Evolutionary conservation across 345 rosid species (phyloP), one percentile per base, ranked within the genome.

Genomic region (Nephelium lappaceum): DNA sequence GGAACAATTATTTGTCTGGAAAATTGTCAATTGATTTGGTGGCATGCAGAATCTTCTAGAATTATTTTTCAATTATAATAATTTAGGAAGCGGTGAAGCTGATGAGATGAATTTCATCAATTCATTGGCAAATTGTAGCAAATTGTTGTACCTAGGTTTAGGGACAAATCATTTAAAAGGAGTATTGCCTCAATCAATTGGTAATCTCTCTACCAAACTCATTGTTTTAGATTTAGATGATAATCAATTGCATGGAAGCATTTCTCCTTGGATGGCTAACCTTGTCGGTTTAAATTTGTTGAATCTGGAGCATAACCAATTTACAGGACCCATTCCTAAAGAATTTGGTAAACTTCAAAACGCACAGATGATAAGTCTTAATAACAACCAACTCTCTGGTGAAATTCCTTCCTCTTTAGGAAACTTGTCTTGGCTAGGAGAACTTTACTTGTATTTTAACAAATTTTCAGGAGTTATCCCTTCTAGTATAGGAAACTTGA

Each of bases 391-490:
- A 43, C 23, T 80, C 0, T 74, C 80, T 0, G 80, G 69, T 7
- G 2, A 23, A 3, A 61, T 76, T 76, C 80, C 83, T 0, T 23
- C 31, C 15, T 51, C 77, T 14, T 5, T 81, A 1, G 80, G 80
- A 41, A 77, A 81, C 68, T 39, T 81, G 62, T 71, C 72, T 0
- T 4, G 1, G 8, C 25, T 79, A 23, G 49, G 0, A 1, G 6
- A 2, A n/a, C 72, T 80, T 3, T 11, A 58, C 6, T 81, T 83
- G 55, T 5, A 25, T 0, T 6, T 18, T 3, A 87, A 87, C 68
- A 62, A 66, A 2, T 43, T 87, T 0, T 41, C 61, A 47, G 87
- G 87, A 27, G 49, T 0, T 0, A 72, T 87, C n/a, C 84, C 86
- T 71, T 24, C 49, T 0, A 63, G 73, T 51, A 5, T 83, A 0